A percentile compares a stretch with the other conserved stretches of the same genome.
Evolutionary conservation across 2,329 filamentous ascomycete genomes (phyloP).

Genomic region (Penicillium olsonii): DNA sequence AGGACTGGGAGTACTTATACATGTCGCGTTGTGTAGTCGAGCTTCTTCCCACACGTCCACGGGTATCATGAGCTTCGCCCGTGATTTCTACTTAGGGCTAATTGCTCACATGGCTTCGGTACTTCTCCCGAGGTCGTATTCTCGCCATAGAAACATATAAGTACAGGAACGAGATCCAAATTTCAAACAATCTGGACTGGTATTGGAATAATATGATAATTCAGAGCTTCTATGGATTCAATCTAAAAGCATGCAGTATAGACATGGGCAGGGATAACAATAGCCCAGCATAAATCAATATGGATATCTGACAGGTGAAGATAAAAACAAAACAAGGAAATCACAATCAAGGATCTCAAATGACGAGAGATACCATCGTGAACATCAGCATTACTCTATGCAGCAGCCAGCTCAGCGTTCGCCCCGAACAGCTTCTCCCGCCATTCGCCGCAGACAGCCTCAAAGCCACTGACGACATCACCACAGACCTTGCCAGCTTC

Average conservation of each 20-base stretch:
- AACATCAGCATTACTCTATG: constrained; percentile 17
- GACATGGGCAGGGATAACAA: neutral
- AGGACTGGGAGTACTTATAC: too few relatives aligned
- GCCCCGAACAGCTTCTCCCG: constrained; percentile 69
- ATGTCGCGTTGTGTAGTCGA: too few relatives aligned
- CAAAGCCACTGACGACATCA: constrained; percentile 89
- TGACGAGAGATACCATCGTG: neutral
- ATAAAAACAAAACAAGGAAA: neutral
- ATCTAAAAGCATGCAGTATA: neutral
- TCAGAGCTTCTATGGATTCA: neutral
- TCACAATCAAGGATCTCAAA: neutral
- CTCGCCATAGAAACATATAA: too few relatives aligned
- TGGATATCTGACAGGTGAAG: constrained; percentile 10
- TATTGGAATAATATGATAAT: constrained; percentile 2
- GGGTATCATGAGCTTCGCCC: too few relatives aligned
- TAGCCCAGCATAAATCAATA: constrained; percentile 2
- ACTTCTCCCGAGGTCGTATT: too few relatives aligned
- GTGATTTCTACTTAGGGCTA: too few relatives aligned
- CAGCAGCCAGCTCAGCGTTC: constrained; percentile 35
- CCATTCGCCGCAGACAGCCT: constrained; percentile 85
- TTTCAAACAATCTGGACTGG: too few relatives aligned
- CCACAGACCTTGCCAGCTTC: constrained; percentile 83
- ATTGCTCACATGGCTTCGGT: too few relatives aligned
- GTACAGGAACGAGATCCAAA: too few relatives aligned
- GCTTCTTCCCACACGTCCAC: too few relatives aligned